A percentile compares a stretch with the other conserved stretches of the same genome.
Conservation (phyloP, 2,329 filamentous ascomycete genomes). For the Daldinia sp. region DNA sequence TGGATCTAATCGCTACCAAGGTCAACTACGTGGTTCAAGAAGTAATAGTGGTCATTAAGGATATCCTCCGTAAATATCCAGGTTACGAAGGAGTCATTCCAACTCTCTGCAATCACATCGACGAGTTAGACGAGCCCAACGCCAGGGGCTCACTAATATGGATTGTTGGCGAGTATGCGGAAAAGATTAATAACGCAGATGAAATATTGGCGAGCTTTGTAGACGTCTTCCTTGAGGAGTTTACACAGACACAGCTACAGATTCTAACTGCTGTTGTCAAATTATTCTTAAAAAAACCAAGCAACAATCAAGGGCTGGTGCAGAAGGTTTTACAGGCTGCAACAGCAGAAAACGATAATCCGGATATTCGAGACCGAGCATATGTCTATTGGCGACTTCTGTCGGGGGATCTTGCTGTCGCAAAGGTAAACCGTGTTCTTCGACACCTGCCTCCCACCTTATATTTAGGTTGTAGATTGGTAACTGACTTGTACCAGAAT, state of each 20-base stretch:
- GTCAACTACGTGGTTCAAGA: slow-evolving; percentile 99
- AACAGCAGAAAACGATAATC: slow-evolving; percentile 96
- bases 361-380: slow-evolving; percentile 94
- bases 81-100: slow-evolving; percentile 99
- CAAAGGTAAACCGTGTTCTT: slow-evolving; percentile 73
- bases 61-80: slow-evolving; percentile 96
- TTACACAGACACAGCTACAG: slow-evolving; percentile 98
- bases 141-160: slow-evolving; percentile 93
- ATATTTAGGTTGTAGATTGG: neutral
- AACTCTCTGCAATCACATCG: slow-evolving; percentile 94
- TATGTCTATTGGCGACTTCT: slow-evolving; percentile 98
- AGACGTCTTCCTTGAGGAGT: slow-evolving; percentile 94
- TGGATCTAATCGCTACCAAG: slow-evolving; percentile 96
- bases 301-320: slow-evolving; percentile 89
- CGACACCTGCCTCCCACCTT: neutral
- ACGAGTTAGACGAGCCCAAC: slow-evolving; percentile 94
- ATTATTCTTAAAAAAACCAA: slow-evolving; percentile 95
- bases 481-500: slow-evolving; percentile 63
- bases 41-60: slow-evolving; percentile 98
- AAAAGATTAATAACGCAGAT: slow-evolving; percentile 99
- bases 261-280: slow-evolving; percentile 98
- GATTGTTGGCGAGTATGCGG: slow-evolving; percentile 99
- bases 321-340: slow-evolving; percentile 94
- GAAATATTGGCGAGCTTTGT: slow-evolving; percentile 93
- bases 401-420: slow-evolving; percentile 89